Evolutionary conservation across 225 moss, liverwort and hornwort genomes (phyloP).

Genomic region (Sphagnum tenellum): DNA sequence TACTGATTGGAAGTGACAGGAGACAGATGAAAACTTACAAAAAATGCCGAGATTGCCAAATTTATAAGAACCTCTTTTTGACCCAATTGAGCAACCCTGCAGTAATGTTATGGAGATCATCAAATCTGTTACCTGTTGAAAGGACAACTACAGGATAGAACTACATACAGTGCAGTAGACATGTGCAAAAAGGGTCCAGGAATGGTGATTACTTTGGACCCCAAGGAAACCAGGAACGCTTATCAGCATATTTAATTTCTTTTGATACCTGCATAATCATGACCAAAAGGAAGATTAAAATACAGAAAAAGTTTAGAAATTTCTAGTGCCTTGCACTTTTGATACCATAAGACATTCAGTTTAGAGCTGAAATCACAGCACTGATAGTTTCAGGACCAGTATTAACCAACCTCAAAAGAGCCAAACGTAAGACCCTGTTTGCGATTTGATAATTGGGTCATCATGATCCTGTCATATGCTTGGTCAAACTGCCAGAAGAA

Average conservation of each 20-base stretch:
- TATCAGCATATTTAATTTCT: slow-evolving; percentile 90
- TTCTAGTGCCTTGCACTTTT: no score
- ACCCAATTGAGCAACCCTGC: slow-evolving; percentile 29
- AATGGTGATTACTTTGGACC: slow-evolving; percentile 41
- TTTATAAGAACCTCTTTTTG: slow-evolving; percentile 58
- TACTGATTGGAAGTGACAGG: background rate
- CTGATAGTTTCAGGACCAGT: no score
- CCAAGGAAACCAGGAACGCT: slow-evolving; percentile 74
- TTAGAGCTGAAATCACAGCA: no score
- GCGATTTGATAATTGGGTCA: slow-evolving; percentile 87
- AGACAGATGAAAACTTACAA: slow-evolving; percentile 22
- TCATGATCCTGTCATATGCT: slow-evolving; percentile 86
- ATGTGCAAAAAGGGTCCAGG: no score
- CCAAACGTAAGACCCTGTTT: slow-evolving; percentile 77
- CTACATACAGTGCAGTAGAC: no score
- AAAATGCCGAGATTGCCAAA: slow-evolving; percentile 38
- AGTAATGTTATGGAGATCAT: background rate
- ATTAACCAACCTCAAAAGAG: slow-evolving; percentile 34
- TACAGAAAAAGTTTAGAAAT: background rate
- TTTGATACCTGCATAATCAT: slow-evolving; percentile 43
- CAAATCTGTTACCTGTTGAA: no score
- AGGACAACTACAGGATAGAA: no score
- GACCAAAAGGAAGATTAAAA: background rate
- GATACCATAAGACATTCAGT: no score
- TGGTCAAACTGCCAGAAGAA: slow-evolving; percentile 34